Evolutionary conservation across 2,329 filamentous ascomycete species (phyloP), one percentile per base, ranked within the genome.

Genomic region (Coniochaeta ligniaria): DNA sequence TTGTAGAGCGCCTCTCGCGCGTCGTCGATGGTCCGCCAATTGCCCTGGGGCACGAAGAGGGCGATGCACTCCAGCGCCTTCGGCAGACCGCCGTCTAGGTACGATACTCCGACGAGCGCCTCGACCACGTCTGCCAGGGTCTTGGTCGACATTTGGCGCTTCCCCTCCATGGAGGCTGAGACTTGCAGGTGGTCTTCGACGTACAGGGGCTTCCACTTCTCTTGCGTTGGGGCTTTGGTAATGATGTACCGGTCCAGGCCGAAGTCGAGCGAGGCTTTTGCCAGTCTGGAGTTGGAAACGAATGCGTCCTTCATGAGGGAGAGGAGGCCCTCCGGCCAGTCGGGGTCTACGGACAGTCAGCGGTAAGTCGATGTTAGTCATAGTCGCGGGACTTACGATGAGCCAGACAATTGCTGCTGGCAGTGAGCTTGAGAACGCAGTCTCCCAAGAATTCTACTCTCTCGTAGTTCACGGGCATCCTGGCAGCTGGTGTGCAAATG

Each of bases 371-470:
- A 45, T 16, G 22, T 17, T 11, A 20, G 56, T 11, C 16, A 47
- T 31, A 17, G 8, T 33, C 41, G 47, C 33, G 11, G 26, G 2
- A 72, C 81, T 72, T 70, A 85, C 83, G 70, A 24, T 79, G 72
- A 0, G 80, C 78, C 20, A 78, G 76, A 3, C 93, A 78, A 60
- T 92, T 87, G 1, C 91, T 71, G 0, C 86, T 85, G 0, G 89
- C 81, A 55, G 84, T 85, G 60, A 88, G 83, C 68, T 98, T 98
- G 41, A 98, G 78, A 1, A 96, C 79, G 0, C 86, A 86, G 68
- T 98, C 94, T 0, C 95, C 95, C 0, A 97, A 76, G 66, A 96
- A 96, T 70, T 98, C 95, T 0, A 96, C 77, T 2, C 89, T 80
- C 67, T 98, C 89, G 69, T 97, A 97, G 64, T 96, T 83, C 0